phyloP scores from a whole-genome alignment of 352 stramenopile species.

The Globisporangium takayamanum region DNA sequence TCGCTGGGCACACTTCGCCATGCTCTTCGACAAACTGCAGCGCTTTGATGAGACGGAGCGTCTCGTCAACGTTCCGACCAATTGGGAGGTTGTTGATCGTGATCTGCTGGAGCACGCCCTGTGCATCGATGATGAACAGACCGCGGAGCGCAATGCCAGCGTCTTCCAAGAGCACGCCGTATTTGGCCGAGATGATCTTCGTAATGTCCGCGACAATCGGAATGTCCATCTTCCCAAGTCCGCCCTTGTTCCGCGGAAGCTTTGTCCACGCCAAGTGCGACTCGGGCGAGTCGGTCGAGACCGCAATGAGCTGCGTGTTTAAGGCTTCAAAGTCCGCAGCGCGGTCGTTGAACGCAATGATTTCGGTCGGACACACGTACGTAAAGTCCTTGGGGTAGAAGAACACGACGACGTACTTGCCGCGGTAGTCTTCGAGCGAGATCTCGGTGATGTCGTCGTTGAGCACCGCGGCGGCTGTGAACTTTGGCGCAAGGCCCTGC shows the following conservation, averaged over 20 bases:
- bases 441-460: conserved; percentile 83
- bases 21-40: conserved; percentile 92
- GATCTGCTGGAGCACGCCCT: conserved; percentile 83
- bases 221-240: conserved; percentile 91
- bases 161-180: conserved; percentile 86
- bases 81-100: conserved; percentile 92
- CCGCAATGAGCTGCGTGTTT: conserved; percentile 85
- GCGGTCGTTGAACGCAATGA: conserved; percentile 88
- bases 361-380: conserved; percentile 89
- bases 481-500: conserved; percentile 56
- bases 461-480: conserved; percentile 68
- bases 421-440: conserved; percentile 75
- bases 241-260: conserved; percentile 85
- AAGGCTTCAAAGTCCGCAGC: conserved; percentile 74
- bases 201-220: conserved; percentile 91
- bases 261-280: conserved; percentile 89
- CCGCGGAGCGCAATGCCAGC: conserved; percentile 83
- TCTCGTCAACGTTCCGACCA: conserved; percentile 90
- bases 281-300: conserved; percentile 88
- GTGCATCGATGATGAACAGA: conserved; percentile 92
- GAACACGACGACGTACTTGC: conserved; percentile 88
- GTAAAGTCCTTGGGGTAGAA: conserved; percentile 92
- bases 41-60: conserved; percentile 87
- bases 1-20: conserved; percentile 90
- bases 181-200: conserved; percentile 89